Conservation (phyloP, 2,329 filamentous ascomycete genomes). For the Fusarium avenaceum region DNA sequence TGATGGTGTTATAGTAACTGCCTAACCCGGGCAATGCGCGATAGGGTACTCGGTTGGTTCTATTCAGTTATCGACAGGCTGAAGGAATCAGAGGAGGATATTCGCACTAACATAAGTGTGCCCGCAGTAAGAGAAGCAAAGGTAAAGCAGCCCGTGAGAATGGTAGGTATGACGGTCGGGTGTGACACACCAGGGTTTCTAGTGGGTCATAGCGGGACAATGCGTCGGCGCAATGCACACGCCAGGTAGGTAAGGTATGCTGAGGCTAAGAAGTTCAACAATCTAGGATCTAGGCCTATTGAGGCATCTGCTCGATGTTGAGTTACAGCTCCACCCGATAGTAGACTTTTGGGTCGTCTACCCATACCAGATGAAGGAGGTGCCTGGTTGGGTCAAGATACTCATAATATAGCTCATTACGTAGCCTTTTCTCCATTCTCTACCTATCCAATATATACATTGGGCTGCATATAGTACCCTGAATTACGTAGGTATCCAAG, state of each 20-base stretch:
- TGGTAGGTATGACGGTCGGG: conserved; percentile 29
- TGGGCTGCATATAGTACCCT: neutral
- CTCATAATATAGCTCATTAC: neutral
- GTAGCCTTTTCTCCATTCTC: neutral
- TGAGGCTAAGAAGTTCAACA: conserved; percentile 6
- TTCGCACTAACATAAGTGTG: conserved; percentile 21
- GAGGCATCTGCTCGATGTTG: conserved; percentile 37
- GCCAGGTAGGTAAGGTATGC: neutral
- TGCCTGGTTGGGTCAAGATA: conserved; percentile 1
- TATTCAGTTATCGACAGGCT: neutral
- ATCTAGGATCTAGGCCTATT: conserved; percentile 24
- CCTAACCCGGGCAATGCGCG: neutral
- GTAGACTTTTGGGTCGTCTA: neutral
- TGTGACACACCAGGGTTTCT: conserved; percentile 39
- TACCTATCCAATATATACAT: neutral
- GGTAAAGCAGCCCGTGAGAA: conserved; percentile 13
- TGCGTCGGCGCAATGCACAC: conserved; percentile 31
- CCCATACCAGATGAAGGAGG: conserved; percentile 23
- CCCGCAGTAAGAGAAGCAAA: conserved; percentile 31
- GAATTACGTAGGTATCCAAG: no score
- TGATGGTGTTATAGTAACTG: neutral
- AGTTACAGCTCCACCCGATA: conserved; percentile 18
- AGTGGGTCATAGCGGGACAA: conserved; percentile 27
- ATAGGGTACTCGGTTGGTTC: neutral
- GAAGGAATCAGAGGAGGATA: conserved; percentile 16